phyloP scores from a whole-genome alignment of 2,329 filamentous ascomycete species.

The Elsinoe perseae region DNA sequence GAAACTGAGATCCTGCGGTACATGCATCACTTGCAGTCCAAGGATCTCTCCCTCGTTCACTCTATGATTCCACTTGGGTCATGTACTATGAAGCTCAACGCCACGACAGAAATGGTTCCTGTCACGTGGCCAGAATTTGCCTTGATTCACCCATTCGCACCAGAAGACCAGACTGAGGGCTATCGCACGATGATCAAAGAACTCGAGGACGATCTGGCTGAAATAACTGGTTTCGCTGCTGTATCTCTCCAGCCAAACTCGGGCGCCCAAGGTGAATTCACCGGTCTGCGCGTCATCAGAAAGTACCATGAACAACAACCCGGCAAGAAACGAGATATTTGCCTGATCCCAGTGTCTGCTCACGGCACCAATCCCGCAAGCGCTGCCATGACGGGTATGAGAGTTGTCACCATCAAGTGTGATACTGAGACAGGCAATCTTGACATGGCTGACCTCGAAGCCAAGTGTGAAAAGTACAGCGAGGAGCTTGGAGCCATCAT shows the following conservation, averaged over 20 bases:
- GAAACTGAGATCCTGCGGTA: conserved; percentile 92
- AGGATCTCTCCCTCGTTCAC: conserved; percentile 87
- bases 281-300: conserved; percentile 79
- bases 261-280: conserved; percentile 90
- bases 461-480: conserved; percentile 81
- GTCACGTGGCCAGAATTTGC: conserved; percentile 70
- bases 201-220: conserved; percentile 66
- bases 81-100: conserved; percentile 98
- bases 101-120: conserved; percentile 85
- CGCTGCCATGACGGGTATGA: conserved; percentile 92
- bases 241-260: conserved; percentile 92
- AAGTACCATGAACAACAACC: conserved; percentile 67
- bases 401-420: conserved; percentile 86
- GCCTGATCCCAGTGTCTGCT: conserved; percentile 87
- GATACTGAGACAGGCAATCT: conserved; percentile 81
- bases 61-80: conserved; percentile 97
- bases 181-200: conserved; percentile 63
- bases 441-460: conserved; percentile 74
- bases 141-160: conserved; percentile 73
- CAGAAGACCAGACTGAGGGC: conserved; percentile 54
- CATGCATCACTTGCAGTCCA: conserved; percentile 86
- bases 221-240: conserved; percentile 84
- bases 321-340: conserved; percentile 72
- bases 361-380: conserved; percentile 95
- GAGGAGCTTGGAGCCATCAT: conserved; percentile 86